Evolutionary conservation across 495 filamentous ascomycete species (phyloP), one percentile per base, ranked within the genome.

Genomic region (Staphylotrichum longicolle): DNA sequence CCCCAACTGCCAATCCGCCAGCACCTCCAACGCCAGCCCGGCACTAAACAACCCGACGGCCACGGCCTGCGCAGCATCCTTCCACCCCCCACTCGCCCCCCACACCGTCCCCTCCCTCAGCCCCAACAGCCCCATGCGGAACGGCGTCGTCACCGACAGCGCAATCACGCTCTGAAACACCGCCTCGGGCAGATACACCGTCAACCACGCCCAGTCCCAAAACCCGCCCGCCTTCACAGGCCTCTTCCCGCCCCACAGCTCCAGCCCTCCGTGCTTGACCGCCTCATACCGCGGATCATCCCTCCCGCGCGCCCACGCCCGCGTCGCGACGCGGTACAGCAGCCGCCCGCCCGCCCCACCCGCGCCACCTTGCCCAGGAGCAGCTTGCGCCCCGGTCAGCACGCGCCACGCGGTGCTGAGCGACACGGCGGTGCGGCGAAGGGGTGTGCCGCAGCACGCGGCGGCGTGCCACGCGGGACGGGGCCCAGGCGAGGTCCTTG

Each of bases 401-500:
- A 70, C 69, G 5, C 60, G 60, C 67, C 78, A 81, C 6, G 81
- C 80, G 37, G 70, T 63, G 20, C 20, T 1, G 20, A 27, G 20
- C 1, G 20, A 27, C 1, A 27, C 20, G 20, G 20, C 20, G 20
- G 20, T 27, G 20, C 20, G 1, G 20, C 20, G 20, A 27, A 27
- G 35, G 51, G 6, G 82, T 69, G 2, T 70, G 75, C 20, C 71
- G 72, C 41, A 83, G 81, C 53, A 85, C 64, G 44, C 64, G 44
- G 83, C 80, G 55, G 73, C 79, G 81, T 81, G 83, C 83, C 83
- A 86, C 6, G 79, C 83, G 66, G 59, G 34, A 85, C 78, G 66
- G 80, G 82, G 20, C 80, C 84, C 84, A 86, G 34, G 80, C 65
- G 75, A 78, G 81, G 66, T 86, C 83, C 66, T 86, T 86, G 33